phyloP scores from a whole-genome alignment of 305 asterid species.

The Rubia peregrina region DNA sequence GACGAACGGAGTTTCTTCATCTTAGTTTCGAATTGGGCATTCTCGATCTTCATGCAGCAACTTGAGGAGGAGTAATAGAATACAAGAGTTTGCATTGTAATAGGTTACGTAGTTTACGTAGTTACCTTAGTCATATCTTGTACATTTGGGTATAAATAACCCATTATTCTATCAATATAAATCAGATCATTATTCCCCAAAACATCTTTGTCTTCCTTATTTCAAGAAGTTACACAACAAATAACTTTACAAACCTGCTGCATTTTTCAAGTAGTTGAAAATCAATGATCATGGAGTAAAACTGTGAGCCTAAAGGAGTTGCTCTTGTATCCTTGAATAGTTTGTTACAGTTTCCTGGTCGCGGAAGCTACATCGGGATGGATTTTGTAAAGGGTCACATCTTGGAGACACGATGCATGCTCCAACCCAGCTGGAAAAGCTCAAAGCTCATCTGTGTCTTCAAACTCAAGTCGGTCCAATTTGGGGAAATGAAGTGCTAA shows the following conservation, averaged over 20 bases:
- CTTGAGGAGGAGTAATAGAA: too few species aligned
- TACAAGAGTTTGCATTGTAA: too few species aligned
- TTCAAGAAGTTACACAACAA: background rate
- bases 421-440: slow-evolving; percentile 21
- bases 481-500: slow-evolving; percentile 26
- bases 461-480: slow-evolving; percentile 24
- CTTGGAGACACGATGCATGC: background rate
- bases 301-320: slow-evolving; percentile 12
- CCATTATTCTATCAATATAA: too few species aligned
- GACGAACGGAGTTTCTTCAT: too few species aligned
- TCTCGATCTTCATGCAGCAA: too few species aligned
- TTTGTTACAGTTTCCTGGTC: slow-evolving; percentile 16
- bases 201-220: too few species aligned
- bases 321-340: background rate
- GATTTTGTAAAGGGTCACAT: slow-evolving; percentile 5
- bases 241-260: background rate
- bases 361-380: slow-evolving; percentile 14
- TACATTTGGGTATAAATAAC: too few species aligned
- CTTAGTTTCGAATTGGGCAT: too few species aligned
- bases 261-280: background rate
- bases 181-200: too few species aligned
- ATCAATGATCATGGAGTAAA: slow-evolving; percentile 13
- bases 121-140: too few species aligned
- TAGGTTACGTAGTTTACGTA: too few species aligned
- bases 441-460: slow-evolving; percentile 21